These are phyloP conservation scores for Trypanosomatidae sp. DNA, from an alignment of 208 protist genomes.

Conservation along the genomic window DNA sequence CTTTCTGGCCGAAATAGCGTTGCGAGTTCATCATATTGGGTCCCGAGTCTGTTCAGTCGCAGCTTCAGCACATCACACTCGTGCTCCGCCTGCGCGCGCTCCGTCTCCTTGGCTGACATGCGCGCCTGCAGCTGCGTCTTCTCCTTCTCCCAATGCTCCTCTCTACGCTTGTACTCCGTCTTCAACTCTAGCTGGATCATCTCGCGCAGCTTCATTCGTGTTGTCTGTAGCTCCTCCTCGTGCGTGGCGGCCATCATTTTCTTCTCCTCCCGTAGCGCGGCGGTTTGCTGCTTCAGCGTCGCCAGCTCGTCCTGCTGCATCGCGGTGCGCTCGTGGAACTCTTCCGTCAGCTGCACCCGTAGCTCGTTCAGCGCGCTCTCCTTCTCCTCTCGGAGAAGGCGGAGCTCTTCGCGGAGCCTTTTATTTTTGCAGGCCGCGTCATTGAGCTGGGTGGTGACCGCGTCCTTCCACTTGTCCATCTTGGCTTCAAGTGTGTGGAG, in stretches of 20 bases:
- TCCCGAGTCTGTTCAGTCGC: constrained; percentile 14
- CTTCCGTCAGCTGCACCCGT: constrained; percentile 57
- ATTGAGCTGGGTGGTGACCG: constrained; percentile 55
- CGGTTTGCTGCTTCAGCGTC: constrained; percentile 26
- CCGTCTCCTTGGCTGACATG: constrained; percentile 34
- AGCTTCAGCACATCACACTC: constrained; percentile 23
- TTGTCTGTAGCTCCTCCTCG: constrained; percentile 35
- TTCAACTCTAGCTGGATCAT: constrained; percentile 31
- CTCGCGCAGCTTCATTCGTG: constrained; percentile 16
- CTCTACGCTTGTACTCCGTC: constrained; percentile 18
- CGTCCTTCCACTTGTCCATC: constrained; percentile 58
- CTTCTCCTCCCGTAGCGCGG: constrained; percentile 47
- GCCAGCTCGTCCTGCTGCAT: constrained; percentile 62
- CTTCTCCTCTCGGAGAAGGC: constrained; percentile 23
- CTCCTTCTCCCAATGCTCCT: constrained; percentile 33
- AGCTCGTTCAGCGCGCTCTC: constrained; percentile 38
- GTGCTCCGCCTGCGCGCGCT: constrained; percentile 26
- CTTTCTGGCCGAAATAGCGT: constrained; percentile 16
- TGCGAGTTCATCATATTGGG: constrained; percentile 32
- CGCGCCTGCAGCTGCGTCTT: constrained; percentile 24
- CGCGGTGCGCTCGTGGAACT: constrained; percentile 68
- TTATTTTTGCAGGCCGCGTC: constrained; percentile 75
- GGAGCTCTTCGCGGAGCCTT: constrained; percentile 63
- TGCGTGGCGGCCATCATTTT: constrained; percentile 40
- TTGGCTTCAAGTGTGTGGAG: constrained; percentile 45